Evolutionary conservation across 2,329 filamentous ascomycete species (phyloP).

Genomic region (Ceratocystis eucalypticola): DNA sequence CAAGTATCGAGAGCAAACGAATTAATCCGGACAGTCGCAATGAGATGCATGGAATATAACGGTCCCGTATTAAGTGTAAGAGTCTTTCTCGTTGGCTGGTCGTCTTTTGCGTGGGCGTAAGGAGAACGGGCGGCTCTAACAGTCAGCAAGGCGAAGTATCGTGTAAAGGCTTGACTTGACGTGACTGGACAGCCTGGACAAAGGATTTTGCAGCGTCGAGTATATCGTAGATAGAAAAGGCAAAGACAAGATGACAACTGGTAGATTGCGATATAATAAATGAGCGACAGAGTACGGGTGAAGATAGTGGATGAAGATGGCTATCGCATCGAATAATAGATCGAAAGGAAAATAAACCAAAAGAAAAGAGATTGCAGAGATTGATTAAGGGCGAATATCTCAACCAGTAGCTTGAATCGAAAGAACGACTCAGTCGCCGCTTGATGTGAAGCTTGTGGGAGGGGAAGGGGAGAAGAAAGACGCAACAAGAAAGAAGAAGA

Average conservation of each 20-base stretch:
- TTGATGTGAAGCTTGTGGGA: constrained; percentile 16
- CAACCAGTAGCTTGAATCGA: constrained; percentile 14
- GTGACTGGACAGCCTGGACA: not conserved
- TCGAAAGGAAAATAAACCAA: not conserved
- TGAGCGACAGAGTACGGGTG: not conserved
- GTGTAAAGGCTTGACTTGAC: not conserved
- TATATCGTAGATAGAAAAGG: not conserved
- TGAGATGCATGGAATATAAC: not conserved
- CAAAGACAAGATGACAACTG: not conserved
- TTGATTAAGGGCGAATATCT: constrained; percentile 11
- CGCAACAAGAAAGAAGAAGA: not conserved
- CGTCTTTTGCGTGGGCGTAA: not conserved
- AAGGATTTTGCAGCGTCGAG: not conserved
- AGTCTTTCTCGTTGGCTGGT: not conserved
- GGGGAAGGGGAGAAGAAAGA: constrained; percentile 2
- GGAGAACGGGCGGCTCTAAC: not conserved
- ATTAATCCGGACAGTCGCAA: not conserved
- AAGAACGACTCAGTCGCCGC: constrained; percentile 16
- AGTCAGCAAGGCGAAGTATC: not conserved
- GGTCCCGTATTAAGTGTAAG: not conserved
- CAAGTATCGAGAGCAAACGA: constrained; percentile 5
- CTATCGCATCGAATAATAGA: not conserved
- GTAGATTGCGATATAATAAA: not conserved
- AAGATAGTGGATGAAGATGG: not conserved
- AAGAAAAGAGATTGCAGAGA: not conserved